Evolutionary conservation across 2,329 filamentous ascomycete species (phyloP).

Genomic region (Neonectria punicea): DNA sequence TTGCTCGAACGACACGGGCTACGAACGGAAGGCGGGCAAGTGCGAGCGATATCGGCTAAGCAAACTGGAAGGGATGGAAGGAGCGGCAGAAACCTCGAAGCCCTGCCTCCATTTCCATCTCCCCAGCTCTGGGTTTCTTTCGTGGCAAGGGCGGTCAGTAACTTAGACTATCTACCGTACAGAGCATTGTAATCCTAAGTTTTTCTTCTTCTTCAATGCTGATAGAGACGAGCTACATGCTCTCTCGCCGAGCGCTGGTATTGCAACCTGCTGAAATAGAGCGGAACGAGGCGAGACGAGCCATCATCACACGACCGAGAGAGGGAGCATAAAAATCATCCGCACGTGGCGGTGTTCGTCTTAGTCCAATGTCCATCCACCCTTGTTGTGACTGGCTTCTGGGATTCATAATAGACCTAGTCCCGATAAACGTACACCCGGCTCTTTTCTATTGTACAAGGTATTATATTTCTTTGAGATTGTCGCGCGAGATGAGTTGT

Average conservation of each 20-base stretch:
- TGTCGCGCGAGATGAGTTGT: background rate
- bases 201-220: no score
- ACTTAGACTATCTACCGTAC: no score
- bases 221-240: background rate
- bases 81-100: background rate
- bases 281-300: background rate
- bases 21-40: background rate
- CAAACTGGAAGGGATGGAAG: background rate
- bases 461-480: slow-evolving; percentile 25
- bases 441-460: slow-evolving; percentile 43
- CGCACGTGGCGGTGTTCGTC: slow-evolving; percentile 29
- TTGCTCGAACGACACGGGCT: background rate
- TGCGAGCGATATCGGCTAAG: background rate
- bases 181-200: background rate
- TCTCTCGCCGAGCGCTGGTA: background rate
- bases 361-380: slow-evolving; percentile 29
- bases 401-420: slow-evolving; percentile 26
- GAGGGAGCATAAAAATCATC: background rate
- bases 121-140: background rate
- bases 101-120: background rate
- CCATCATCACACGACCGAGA: background rate
- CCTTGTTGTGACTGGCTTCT: slow-evolving; percentile 30
- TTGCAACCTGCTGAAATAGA: background rate
- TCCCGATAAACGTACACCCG: slow-evolving; percentile 44
- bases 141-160: background rate